Evolutionary conservation across 495 filamentous ascomycete genomes (phyloP).

Genomic region (Aspergillus sparsus): DNA sequence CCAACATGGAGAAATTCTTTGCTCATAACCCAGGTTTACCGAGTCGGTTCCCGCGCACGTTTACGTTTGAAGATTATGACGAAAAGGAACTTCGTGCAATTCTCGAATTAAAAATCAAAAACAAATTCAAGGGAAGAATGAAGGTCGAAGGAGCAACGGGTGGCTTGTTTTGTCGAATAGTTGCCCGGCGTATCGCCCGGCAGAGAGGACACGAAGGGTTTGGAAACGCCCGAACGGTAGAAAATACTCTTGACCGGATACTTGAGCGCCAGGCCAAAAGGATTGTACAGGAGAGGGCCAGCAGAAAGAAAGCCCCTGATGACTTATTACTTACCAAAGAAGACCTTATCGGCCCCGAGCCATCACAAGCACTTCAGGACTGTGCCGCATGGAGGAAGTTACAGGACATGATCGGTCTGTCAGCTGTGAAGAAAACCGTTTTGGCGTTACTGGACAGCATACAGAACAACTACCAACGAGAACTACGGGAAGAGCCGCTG

Average conservation of each 20-base stretch:
- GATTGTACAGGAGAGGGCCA: conserved; percentile 35
- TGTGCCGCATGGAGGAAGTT: conserved; percentile 61
- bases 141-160: conserved; percentile 57
- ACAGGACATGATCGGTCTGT: conserved; percentile 60
- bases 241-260: conserved; percentile 60
- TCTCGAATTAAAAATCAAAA: conserved; percentile 46
- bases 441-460: conserved; percentile 58
- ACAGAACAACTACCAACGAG: conserved; percentile 60
- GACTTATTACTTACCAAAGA: conserved; percentile 57
- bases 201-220: conserved; percentile 68
- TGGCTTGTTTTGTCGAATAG: conserved; percentile 69
- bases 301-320: conserved; percentile 27
- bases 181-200: conserved; percentile 59
- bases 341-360: conserved; percentile 69
- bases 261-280: conserved; percentile 59
- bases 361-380: conserved; percentile 48
- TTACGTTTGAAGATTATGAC: conserved; percentile 70
- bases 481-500: conserved; percentile 57
- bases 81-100: conserved; percentile 65
- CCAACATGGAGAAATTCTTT: conserved; percentile 79
- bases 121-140: conserved; percentile 55
- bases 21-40: conserved; percentile 73
- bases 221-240: conserved; percentile 69
- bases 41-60: conserved; percentile 66
- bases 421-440: conserved; percentile 63